A percentile compares a stretch with the other conserved stretches of the same genome.
Conservation (phyloP, 1,284 basidiomycete genomes). For the Trametes hirsuta region DNA sequence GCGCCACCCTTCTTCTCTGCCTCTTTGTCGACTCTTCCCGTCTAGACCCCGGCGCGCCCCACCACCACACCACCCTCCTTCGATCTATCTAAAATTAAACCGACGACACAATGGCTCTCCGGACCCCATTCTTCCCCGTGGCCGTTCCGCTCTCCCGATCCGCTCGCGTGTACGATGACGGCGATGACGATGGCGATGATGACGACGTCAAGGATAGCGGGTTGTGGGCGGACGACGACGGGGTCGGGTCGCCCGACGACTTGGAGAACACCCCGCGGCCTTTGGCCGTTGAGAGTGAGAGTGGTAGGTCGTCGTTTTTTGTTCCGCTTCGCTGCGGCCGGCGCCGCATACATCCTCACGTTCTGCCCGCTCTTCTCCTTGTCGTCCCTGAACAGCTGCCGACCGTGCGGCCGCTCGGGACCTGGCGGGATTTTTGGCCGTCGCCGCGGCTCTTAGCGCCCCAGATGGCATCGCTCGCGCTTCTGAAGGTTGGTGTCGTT, state of each 20-base stretch:
- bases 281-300: not conserved
- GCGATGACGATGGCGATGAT: no score
- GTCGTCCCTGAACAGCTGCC: not conserved
- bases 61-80: no score
- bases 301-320: not conserved
- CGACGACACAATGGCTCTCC: not conserved
- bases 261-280: not conserved
- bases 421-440: no score
- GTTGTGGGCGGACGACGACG: not conserved
- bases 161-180: not conserved
- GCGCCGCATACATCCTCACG: not conserved
- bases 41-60: no score
- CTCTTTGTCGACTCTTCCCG: no score
- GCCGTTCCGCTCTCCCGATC: not conserved
- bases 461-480: no score
- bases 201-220: not conserved
- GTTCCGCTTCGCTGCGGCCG: not conserved
- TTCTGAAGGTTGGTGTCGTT: no score
- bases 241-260: not conserved
- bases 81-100: not conserved
- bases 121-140: not conserved
- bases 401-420: no score
- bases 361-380: not conserved
- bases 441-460: no score
- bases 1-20: not conserved